These are phyloP conservation scores for Clonostachys chloroleuca DNA, from an alignment of 2,329 filamentous ascomycete species.

Conservation along the genomic window DNA sequence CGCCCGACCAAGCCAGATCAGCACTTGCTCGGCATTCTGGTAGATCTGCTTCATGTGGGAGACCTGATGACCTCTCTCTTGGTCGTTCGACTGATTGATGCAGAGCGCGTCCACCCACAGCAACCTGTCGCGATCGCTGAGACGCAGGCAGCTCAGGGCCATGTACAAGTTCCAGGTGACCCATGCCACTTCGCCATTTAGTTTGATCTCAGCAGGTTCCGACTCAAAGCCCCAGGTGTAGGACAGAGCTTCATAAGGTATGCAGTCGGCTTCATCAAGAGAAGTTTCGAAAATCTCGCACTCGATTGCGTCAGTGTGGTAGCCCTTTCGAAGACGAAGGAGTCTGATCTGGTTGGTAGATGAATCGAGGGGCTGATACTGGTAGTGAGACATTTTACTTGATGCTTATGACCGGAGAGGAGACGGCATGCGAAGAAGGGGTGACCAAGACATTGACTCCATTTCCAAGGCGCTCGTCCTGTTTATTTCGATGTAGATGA, in stretches of 20 bases:
- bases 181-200: background rate
- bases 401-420: too few species aligned
- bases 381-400: too few species aligned
- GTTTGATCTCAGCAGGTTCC: background rate
- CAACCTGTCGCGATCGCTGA: slow-evolving; percentile 12
- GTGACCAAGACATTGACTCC: too few species aligned
- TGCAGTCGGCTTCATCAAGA: background rate
- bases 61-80: slow-evolving; percentile 3
- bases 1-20: slow-evolving; percentile 5
- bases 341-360: too few species aligned
- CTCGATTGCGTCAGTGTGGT: too few species aligned
- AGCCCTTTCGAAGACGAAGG: too few species aligned
- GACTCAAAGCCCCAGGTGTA: background rate
- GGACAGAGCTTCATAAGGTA: background rate
- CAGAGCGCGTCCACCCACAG: slow-evolving; percentile 12
- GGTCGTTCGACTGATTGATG: slow-evolving; percentile 3
- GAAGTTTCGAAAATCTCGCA: too few species aligned
- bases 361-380: too few species aligned
- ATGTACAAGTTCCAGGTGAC: background rate
- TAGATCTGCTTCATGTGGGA: slow-evolving; percentile 5
- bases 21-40: background rate
- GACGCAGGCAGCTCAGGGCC: slow-evolving; percentile 19
- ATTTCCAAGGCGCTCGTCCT: too few species aligned
- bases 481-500: too few species aligned
- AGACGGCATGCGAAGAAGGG: too few species aligned